Conservation (phyloP, 257 asterid genomes). For the Jaltomata sinuosa region DNA sequence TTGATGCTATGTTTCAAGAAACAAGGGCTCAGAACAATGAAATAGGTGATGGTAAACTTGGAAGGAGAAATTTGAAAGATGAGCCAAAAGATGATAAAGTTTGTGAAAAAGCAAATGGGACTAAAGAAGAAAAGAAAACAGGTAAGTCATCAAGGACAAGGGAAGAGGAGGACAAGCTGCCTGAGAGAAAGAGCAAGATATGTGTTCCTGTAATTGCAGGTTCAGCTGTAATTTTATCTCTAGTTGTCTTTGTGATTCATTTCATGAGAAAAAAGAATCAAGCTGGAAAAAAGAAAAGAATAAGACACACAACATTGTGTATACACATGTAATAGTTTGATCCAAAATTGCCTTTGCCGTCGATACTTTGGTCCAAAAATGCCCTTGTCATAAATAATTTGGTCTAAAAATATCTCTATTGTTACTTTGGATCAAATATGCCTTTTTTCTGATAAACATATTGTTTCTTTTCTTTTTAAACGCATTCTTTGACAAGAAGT, state of each 20-base stretch:
- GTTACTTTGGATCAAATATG: too few relatives aligned
- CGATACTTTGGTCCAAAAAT: too few relatives aligned
- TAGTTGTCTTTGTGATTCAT: slow-evolving; percentile 56
- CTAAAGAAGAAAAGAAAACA: not conserved
- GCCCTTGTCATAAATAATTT: too few relatives aligned
- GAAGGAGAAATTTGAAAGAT: not conserved
- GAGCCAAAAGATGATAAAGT: not conserved
- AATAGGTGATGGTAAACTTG: not conserved
- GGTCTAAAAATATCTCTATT: too few relatives aligned
- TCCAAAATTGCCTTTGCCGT: too few relatives aligned
- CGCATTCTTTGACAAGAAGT: too few relatives aligned
- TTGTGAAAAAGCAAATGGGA: slow-evolving; percentile 7
- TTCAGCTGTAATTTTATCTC: slow-evolving; percentile 56
- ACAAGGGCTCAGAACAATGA: not conserved
- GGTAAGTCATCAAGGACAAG: not conserved
- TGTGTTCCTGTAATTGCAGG: slow-evolving; percentile 72
- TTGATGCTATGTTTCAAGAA: not conserved
- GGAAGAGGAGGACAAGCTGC: not conserved
- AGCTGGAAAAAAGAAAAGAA: not conserved
- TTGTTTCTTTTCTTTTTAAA: too few relatives aligned
- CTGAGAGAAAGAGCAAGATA: slow-evolving; percentile 22
- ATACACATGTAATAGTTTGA: too few relatives aligned
- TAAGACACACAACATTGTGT: not conserved
- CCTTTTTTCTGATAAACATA: too few relatives aligned
- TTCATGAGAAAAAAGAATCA: slow-evolving; percentile 36